Evolutionary conservation across 768 basidiomycete genomes (phyloP).

Genomic region (Tubosaeta sp.): DNA sequence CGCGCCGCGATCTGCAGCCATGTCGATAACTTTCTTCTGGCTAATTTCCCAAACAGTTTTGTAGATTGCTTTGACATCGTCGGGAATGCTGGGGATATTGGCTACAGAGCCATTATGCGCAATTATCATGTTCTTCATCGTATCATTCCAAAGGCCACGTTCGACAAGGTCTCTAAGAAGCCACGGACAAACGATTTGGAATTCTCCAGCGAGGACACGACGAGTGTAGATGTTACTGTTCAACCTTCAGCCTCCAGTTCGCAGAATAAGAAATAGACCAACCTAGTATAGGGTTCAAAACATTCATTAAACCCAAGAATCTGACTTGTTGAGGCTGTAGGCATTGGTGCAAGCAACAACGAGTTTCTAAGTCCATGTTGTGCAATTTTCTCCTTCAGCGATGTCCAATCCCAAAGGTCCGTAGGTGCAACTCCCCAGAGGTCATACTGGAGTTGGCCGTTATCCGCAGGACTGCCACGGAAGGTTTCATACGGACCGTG

Average conservation of each 20-base stretch:
- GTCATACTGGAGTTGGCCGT: slow-evolving; percentile 90
- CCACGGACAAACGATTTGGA: slow-evolving; percentile 99
- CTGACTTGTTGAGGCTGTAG: slow-evolving; percentile 97
- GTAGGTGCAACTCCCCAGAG: slow-evolving; percentile 91
- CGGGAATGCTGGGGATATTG: slow-evolving; percentile 83
- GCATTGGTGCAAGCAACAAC: slow-evolving; percentile 93
- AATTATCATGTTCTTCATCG: slow-evolving; percentile 99
- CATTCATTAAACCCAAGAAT: slow-evolving; percentile 98
- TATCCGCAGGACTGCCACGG: slow-evolving; percentile 84
- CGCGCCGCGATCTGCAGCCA: slow-evolving; percentile 97
- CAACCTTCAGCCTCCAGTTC: slow-evolving; percentile 7
- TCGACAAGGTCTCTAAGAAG: slow-evolving; percentile 97
- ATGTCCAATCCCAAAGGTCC: slow-evolving; percentile 90
- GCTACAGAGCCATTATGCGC: slow-evolving; percentile 90
- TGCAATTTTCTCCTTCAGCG: slow-evolving; percentile 82
- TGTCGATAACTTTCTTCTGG: slow-evolving; percentile 97
- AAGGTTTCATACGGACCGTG: slow-evolving; percentile 88
- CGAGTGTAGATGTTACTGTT: slow-evolving; percentile 95
- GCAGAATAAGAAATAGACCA: slow-evolving; percentile 13
- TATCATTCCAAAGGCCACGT: slow-evolving; percentile 92
- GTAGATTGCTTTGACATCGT: slow-evolving; percentile 94
- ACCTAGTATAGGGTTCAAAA: slow-evolving; percentile 98
- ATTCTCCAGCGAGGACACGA: slow-evolving; percentile 98
- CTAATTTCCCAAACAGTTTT: slow-evolving; percentile 99
- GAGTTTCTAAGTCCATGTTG: slow-evolving; percentile 85